Evolutionary conservation across 495 filamentous ascomycete genomes (phyloP), one percentile per base, ranked within the genome.

Genomic region (Corynascus novoguineensis): DNA sequence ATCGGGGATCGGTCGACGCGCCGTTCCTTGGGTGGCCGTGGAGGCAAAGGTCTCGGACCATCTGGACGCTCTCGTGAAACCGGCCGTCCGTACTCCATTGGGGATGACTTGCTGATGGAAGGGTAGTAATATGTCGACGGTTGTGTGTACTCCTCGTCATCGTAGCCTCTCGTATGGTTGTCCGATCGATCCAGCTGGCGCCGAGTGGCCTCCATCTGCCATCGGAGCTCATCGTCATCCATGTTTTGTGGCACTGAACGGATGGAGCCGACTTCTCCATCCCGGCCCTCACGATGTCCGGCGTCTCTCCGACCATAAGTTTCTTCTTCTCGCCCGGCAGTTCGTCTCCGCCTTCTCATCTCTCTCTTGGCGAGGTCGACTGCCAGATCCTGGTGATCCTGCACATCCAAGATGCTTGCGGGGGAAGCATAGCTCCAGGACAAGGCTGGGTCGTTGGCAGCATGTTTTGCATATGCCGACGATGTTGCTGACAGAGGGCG

Each of bases 291-390:
- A 84, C 84, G 89, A 25, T 84, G 67, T 0, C 86, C 83, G 2
- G 81, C 83, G 5, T 73, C 77, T 17, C 86, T 78, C 45, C 81
- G 79, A 48, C 64, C 71, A 49, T 77, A 75, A 58, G 83, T 79
- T 51, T 82, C 83, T 15, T 81, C 81, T 15, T 74, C 73, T 0
- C 75, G 71, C 10, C 81, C 80, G 10, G 80, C 74, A 60, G 80
- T 72, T 8, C 82, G 74, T 11, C 85, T 84, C 59, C 90, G 76
- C 47, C 89, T 81, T 46, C 70, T 76, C 42, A 92, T 82, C 69
- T 95, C 89, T 19, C 78, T 83, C 52, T 84, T 81, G 0, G 89
- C 89, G 34, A 95, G 62, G 59, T 86, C 79, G 6, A 95, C 86
- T 9, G 90, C 90, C 35, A 96, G 77, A 31, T 90, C 84, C 53